A percentile compares a stretch with the other conserved stretches of the same genome.
Evolutionary conservation across 169 alveolate genomes (phyloP).

Genomic region (Ichthyophthirius multifiliis): DNA sequence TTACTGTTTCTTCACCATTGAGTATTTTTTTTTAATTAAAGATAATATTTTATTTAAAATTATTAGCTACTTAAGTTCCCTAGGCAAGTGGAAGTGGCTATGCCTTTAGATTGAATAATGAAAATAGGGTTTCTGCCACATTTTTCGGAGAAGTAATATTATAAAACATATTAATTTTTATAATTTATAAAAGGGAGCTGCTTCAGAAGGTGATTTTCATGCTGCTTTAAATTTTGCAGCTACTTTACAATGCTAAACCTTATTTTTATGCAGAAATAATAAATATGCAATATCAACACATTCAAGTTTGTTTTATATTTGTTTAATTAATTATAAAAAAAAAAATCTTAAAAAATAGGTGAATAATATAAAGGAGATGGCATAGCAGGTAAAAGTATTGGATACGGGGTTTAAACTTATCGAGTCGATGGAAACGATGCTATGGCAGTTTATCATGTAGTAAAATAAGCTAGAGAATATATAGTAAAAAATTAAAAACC

Average conservation of each 20-base stretch:
- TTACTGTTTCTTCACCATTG: constrained; percentile 94
- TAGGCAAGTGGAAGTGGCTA: constrained; percentile 97
- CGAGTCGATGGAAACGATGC: constrained; percentile 92
- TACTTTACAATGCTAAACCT: constrained; percentile 89
- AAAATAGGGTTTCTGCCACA: constrained; percentile 88
- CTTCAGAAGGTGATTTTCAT: constrained; percentile 96
- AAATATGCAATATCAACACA: constrained; percentile 96
- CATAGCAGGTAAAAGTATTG: constrained; percentile 94
- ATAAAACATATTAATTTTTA: background rate
- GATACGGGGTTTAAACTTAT: constrained; percentile 91
- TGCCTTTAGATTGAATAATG: constrained; percentile 84
- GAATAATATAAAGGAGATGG: constrained; percentile 96
- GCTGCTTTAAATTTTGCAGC: constrained; percentile 96
- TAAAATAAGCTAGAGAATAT: constrained; percentile 88
- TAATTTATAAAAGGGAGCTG: constrained; percentile 87
- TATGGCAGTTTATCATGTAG: constrained; percentile 93
- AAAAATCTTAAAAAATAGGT: constrained; percentile 18
- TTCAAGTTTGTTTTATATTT: constrained; percentile 10
- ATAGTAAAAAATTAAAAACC: constrained; percentile 80
- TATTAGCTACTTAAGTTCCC: constrained; percentile 90
- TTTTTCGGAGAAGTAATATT: constrained; percentile 89
- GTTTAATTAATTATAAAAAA: background rate
- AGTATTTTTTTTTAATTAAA: background rate
- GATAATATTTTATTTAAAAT: background rate
- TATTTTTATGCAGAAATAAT: constrained; percentile 95